Evolutionary conservation across 805 yeast species (phyloP).

Genomic region (Sungouiella thailandica): DNA sequence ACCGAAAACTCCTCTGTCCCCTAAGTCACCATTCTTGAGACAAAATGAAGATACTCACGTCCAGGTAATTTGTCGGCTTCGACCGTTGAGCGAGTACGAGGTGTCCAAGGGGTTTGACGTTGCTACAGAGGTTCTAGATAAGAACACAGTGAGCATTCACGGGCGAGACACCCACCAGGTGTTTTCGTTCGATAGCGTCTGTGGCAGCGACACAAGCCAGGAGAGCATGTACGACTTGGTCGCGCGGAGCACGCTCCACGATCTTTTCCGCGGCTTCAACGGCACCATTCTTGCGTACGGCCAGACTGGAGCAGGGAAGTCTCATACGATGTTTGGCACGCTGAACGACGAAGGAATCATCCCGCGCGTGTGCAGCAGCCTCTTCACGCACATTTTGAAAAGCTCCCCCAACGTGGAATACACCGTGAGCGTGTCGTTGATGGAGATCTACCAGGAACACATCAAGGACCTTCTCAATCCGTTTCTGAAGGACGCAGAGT

Average conservation of each 20-base stretch:
- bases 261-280: conserved; percentile 69
- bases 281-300: conserved; percentile 78
- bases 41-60: conserved; percentile 30
- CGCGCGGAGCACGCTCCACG: conserved; percentile 59
- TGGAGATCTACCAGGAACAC: conserved; percentile 81
- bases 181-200: conserved; percentile 66
- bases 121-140: conserved; percentile 16
- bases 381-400: conserved; percentile 51
- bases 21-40: background rate
- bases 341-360: conserved; percentile 50
- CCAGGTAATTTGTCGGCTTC: conserved; percentile 67
- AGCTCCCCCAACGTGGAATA: conserved; percentile 52
- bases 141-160: conserved; percentile 22
- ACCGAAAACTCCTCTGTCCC: conserved; percentile 5
- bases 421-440: conserved; percentile 62
- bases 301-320: conserved; percentile 74
- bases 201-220: conserved; percentile 49
- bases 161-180: conserved; percentile 22
- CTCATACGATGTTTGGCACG: conserved; percentile 74
- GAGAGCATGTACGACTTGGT: conserved; percentile 54
- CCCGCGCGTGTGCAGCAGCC: conserved; percentile 63
- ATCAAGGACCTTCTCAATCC: conserved; percentile 60
- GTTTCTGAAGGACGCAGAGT: conserved; percentile 21
- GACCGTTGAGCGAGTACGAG: conserved; percentile 49
- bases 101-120: conserved; percentile 12